Percentiles rank a stretch among this genome's conserved stretches.
phyloP scores from a whole-genome alignment of 306 rosid genomes.

The Pyrus communis region DNA sequence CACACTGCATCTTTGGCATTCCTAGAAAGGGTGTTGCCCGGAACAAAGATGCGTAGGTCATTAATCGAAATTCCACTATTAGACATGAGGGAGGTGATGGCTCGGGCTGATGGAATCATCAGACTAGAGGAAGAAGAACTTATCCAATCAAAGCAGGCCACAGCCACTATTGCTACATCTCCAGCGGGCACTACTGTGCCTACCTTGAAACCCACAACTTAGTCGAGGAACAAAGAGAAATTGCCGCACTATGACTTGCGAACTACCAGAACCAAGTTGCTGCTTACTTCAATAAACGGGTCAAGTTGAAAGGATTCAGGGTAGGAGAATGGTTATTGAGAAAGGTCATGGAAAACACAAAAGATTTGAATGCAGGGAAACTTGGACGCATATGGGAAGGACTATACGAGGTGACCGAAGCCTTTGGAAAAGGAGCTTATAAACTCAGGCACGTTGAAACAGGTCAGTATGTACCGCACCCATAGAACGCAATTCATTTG shows the following conservation, averaged over 20 bases:
- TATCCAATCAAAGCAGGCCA: not conserved
- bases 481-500: too few relatives aligned
- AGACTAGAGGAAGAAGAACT: not conserved
- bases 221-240: not conserved
- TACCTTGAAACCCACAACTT: too few relatives aligned
- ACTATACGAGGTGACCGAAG: too few relatives aligned
- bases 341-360: too few relatives aligned
- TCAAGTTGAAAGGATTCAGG: not conserved
- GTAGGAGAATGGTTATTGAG: too few relatives aligned
- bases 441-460: too few relatives aligned
- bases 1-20: not conserved
- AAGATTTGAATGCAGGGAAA: too few relatives aligned
- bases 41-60: not conserved
- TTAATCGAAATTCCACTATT: not conserved
- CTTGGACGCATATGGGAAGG: too few relatives aligned
- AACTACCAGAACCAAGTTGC: not conserved
- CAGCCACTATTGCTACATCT: accelerated
- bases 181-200: too few relatives aligned
- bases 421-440: too few relatives aligned
- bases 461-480: too few relatives aligned
- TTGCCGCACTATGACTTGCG: not conserved
- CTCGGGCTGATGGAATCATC: not conserved
- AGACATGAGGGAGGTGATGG: not conserved
- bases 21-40: accelerated
- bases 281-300: not conserved